Conservation (phyloP, 495 filamentous ascomycete genomes). For the Oidiodendron maius region DNA sequence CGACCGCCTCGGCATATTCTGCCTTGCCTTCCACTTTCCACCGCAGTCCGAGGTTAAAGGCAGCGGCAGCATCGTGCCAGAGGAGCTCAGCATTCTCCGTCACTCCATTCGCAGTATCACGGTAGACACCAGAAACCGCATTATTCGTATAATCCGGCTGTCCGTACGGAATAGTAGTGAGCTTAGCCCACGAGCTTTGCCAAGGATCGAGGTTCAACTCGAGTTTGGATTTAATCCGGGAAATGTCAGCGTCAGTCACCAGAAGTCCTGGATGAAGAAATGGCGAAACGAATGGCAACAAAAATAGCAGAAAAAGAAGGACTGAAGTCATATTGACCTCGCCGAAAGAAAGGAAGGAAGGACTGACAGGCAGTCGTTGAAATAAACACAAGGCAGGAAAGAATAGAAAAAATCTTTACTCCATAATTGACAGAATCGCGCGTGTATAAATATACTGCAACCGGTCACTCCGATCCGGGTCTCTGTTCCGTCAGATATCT, state of each 20-base stretch:
- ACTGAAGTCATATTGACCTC: neutral
- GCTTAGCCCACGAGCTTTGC: conserved; percentile 28
- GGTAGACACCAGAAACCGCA: conserved; percentile 26
- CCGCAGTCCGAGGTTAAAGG: conserved; percentile 32
- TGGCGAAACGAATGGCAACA: conserved; percentile 2
- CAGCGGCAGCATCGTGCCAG: conserved; percentile 34
- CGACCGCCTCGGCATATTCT: conserved; percentile 28
- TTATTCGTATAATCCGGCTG: conserved; percentile 22
- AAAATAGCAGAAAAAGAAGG: conserved; percentile 1
- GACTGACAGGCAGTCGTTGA: no score
- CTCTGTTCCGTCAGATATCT: no score
- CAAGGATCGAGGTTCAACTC: conserved; percentile 25
- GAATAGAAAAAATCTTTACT: no score
- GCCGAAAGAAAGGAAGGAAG: no score
- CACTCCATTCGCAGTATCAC: conserved; percentile 21
- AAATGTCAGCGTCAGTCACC: conserved; percentile 31
- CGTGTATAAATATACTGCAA: no score
- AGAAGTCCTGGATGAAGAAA: conserved; percentile 28
- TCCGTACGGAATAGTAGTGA: conserved; percentile 22
- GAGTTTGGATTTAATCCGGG: conserved; percentile 28
- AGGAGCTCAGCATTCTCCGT: conserved; percentile 32
- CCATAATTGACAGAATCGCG: no score
- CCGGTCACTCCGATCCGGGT: no score
- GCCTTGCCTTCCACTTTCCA: conserved; percentile 33
- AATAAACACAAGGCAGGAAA: no score